phyloP scores from a whole-genome alignment of 208 protist genomes.

The Wallacemonas sp. region DNA sequence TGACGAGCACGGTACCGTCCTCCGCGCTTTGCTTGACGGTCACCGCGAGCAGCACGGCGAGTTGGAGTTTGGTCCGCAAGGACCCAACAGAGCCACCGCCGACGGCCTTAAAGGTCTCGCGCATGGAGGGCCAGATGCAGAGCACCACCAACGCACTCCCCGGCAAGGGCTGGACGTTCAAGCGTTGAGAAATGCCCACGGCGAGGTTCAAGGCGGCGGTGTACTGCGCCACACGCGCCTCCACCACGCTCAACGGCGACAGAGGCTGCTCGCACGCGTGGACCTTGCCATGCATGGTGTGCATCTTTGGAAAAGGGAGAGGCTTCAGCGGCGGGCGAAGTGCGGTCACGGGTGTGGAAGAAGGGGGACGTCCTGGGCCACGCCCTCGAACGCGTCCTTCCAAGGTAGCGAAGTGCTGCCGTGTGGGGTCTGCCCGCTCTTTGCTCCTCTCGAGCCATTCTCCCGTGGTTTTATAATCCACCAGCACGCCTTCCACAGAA shows the following conservation, averaged over 20 bases:
- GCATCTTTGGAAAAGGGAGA: not conserved
- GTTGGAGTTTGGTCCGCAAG: slow-evolving; percentile 63
- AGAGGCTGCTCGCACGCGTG: slow-evolving; percentile 6
- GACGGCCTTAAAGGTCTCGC: slow-evolving; percentile 23
- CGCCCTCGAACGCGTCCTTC: not conserved
- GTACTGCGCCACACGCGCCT: slow-evolving; percentile 47
- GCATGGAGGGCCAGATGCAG: slow-evolving; percentile 40
- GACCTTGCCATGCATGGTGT: not conserved
- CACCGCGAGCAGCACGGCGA: slow-evolving; percentile 77
- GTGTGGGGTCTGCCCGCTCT: not conserved
- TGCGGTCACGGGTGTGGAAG: too few relatives aligned
- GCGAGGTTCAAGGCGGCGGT: slow-evolving; percentile 69
- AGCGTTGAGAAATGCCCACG: slow-evolving; percentile 64
- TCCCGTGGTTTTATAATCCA: slow-evolving; percentile 1
- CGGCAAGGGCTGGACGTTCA: slow-evolving; percentile 91
- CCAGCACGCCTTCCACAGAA: slow-evolving; percentile 49
- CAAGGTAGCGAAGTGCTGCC: slow-evolving; percentile 16
- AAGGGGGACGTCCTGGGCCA: slow-evolving; percentile 6
- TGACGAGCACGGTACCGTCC: slow-evolving; percentile 62
- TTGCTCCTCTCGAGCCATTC: not conserved
- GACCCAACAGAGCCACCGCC: slow-evolving; percentile 29
- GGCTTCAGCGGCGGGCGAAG: slow-evolving; percentile 10
- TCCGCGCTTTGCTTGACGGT: slow-evolving; percentile 91
- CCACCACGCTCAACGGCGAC: not conserved
- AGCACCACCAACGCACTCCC: slow-evolving; percentile 88